Evolutionary conservation across 2,329 filamentous ascomycete genomes (phyloP).

Genomic region (Phoma sp.): DNA sequence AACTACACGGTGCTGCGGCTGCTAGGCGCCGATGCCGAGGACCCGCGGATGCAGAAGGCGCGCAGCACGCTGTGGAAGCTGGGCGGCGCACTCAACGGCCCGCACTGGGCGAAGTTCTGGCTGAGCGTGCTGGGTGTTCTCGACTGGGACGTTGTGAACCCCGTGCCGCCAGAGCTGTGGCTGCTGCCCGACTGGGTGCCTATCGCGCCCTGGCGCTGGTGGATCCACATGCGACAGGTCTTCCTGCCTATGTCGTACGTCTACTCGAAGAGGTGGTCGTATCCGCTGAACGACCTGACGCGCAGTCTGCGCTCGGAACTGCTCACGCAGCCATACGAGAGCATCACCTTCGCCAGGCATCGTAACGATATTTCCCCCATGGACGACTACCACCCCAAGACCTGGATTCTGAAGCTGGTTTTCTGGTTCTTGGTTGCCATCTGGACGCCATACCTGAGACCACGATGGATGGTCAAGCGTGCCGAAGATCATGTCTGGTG

Average conservation of each 20-base stretch:
- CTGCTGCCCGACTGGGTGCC: constrained; percentile 89
- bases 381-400: constrained; percentile 95
- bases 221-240: constrained; percentile 98
- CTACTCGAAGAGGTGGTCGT: constrained; percentile 81
- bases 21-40: constrained; percentile 81
- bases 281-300: constrained; percentile 76
- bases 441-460: constrained; percentile 79
- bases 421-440: constrained; percentile 82
- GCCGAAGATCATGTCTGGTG: constrained; percentile 84
- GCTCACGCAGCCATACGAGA: constrained; percentile 77
- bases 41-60: constrained; percentile 84
- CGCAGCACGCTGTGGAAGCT: constrained; percentile 81
- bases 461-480: constrained; percentile 66
- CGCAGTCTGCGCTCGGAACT: constrained; percentile 78
- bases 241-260: constrained; percentile 90
- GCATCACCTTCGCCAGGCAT: constrained; percentile 77
- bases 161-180: constrained; percentile 92
- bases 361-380: constrained; percentile 79
- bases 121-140: constrained; percentile 81
- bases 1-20: constrained; percentile 85
- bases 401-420: constrained; percentile 76
- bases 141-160: constrained; percentile 92
- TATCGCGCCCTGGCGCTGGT: constrained; percentile 91
- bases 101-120: constrained; percentile 99
- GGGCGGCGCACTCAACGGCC: constrained; percentile 81